Conservation (phyloP, 2,329 filamentous ascomycete genomes). For the Chrysoporthe cubensis region DNA sequence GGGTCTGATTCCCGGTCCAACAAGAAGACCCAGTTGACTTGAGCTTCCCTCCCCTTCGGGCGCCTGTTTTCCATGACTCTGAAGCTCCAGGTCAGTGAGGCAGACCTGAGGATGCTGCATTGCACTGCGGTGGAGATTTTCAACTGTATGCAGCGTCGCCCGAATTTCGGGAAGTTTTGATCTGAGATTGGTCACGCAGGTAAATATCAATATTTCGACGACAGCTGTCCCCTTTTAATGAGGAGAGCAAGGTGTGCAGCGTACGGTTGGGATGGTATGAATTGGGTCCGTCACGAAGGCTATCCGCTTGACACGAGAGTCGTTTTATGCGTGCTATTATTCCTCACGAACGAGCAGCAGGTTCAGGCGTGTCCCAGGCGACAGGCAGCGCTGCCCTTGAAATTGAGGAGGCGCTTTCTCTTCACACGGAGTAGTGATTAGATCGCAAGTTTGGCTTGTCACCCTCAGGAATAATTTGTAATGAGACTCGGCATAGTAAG, state of each 20-base stretch:
- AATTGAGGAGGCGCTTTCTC: background rate
- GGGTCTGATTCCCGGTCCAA: slow-evolving; percentile 20
- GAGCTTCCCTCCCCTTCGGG: background rate
- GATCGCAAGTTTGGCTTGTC: background rate
- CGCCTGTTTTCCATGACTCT: background rate
- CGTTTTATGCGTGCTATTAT: background rate
- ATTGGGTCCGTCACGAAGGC: background rate
- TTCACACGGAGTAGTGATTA: background rate
- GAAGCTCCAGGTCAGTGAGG: background rate
- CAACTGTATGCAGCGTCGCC: background rate
- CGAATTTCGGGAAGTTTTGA: background rate
- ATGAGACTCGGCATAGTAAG: background rate
- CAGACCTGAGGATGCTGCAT: background rate
- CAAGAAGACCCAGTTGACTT: slow-evolving; percentile 14
- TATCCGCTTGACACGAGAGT: background rate
- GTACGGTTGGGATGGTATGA: background rate
- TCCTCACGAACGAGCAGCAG: background rate
- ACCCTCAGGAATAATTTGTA: background rate
- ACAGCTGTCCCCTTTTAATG: background rate
- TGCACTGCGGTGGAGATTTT: background rate
- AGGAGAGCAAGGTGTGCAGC: background rate
- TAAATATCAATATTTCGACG: background rate
- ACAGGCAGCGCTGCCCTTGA: background rate
- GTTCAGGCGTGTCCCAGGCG: background rate
- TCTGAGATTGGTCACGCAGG: background rate